These are phyloP conservation scores for Ajuga chamaepitys DNA, from an alignment of 257 asterid species.

Conservation along the genomic window DNA sequence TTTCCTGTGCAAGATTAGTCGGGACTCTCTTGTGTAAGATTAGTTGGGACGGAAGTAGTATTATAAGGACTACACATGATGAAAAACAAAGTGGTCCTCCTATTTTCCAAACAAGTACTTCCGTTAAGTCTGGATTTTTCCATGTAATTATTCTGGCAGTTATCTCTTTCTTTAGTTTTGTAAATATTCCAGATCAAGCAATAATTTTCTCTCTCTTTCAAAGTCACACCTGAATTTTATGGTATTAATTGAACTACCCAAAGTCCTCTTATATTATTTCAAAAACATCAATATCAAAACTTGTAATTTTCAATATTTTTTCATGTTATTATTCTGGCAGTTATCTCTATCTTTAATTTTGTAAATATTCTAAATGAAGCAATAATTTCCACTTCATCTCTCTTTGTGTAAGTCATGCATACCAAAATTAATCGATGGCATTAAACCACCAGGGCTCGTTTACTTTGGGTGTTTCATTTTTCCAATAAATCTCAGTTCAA, in stretches of 20 bases:
- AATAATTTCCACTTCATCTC: no score
- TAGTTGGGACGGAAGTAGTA: no score
- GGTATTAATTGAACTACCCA: background rate
- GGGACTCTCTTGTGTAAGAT: no score
- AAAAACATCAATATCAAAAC: background rate
- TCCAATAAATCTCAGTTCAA: no score
- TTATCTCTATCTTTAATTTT: slow-evolving; percentile 14
- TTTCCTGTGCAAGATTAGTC: no score
- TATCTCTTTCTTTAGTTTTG: slow-evolving; percentile 16
- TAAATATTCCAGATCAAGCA: slow-evolving; percentile 10
- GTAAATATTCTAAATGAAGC: no score
- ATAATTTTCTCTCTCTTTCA: background rate
- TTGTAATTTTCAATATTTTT: no score
- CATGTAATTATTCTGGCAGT: slow-evolving; percentile 18
- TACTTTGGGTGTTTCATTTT: no score
- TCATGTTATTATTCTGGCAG: slow-evolving; percentile 16
- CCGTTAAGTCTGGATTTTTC: slow-evolving; percentile 13
- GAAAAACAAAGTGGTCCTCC: slow-evolving; percentile 21
- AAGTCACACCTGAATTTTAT: slow-evolving; percentile 2
- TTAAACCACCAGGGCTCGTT: no score
- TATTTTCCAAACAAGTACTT: background rate
- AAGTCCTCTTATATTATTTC: background rate
- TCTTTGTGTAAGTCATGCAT: no score
- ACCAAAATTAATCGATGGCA: no score
- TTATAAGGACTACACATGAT: slow-evolving; percentile 5